Evolutionary conservation across 2,329 filamentous ascomycete species (phyloP), one percentile per base, ranked within the genome.

Genomic region (Diplodia mutila): DNA sequence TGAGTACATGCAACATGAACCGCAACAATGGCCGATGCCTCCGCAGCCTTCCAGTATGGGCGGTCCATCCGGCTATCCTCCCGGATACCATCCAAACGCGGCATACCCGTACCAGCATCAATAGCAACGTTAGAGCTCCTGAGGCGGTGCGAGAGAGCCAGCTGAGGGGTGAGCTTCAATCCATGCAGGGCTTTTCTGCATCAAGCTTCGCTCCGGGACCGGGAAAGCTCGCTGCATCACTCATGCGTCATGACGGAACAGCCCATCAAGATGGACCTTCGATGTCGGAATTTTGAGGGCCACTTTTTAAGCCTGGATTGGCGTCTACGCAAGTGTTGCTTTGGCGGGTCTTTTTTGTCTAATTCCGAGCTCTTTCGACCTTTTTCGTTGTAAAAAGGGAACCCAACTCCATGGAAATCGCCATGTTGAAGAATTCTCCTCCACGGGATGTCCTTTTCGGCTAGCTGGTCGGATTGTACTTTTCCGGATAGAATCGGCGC

Each of bases 81-180:
- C 54, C 7, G 52, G 53, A 11, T 49, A 27, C 6, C 64, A 34
- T 5, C 64, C 39, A 5, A 34, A 57, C n/a, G 32, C 57, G 64
- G 12, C 39, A 12, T 66, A 49, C 39, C 52, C 55, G 12, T 66
- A 66, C 42, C 64, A 66, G 39, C 51, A 63, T 27, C 59, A 63
- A 25, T 48, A 63, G 34, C 46, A 48, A 23, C 16, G 21, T 16
- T 32, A 34, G 4, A 25, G 32, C n/a, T 29, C 23, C 32, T 21
- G 8, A 16, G 42, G n/a, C 18, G 21, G 11, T 21, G 42, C 42
- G n/a, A 9, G n/a, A 46, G n/a, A n/a, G 14, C 16, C 14, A 42
- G 39, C 39, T 7, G 2, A 42, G 42, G 42, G n/a, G 21, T n/a
- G 42, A 46, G 42, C n/a, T 21, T 46, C 42, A n/a, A 9, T 46